Base-by-base conservation (phyloP, 2,329 filamentous ascomycete genomes). In the Chlorencoelia australis region DNA sequence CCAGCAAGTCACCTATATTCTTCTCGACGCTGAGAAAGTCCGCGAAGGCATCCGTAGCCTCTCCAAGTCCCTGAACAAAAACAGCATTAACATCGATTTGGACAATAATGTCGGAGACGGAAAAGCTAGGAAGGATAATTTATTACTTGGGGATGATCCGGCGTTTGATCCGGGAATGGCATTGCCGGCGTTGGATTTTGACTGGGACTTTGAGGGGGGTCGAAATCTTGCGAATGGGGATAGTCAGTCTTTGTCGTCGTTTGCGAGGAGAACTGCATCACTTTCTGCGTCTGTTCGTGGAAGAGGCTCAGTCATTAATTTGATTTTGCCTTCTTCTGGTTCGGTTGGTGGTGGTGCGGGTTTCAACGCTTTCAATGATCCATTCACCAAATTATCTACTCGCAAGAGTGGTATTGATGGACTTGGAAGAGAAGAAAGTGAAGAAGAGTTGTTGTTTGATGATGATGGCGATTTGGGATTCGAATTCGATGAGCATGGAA, bases 1-100 rank as follows among this genome's bases (percentile, higher is more conserved):
- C 17, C 83, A 94, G 56, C 88, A 98, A 60, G 94, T 83, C 51
- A 70, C 71, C 24, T 98, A 94, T 56, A 75, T 94, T 16, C 75
- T 95, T 30, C 69, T 73, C 3, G 91, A 96, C 53, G n/a, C n/a
- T n/a, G n/a, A n/a, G n/a, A n/a, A n/a, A n/a, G n/a, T n/a, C n/a
- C n/a, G n/a, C n/a, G n/a, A n/a, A n/a, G n/a, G n/a, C n/a, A n/a
- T n/a, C n/a, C n/a, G n/a, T n/a, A n/a, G n/a, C n/a, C n/a, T n/a
- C n/a, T n/a, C n/a, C n/a, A n/a, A n/a, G n/a, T n/a, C n/a, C n/a
- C n/a, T n/a, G n/a, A n/a, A n/a, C n/a, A n/a, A n/a, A n/a, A n/a
- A n/a, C n/a, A n/a, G n/a, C n/a, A n/a, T n/a, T n/a, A n/a, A n/a
- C n/a, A n/a, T n/a, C n/a, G n/a, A n/a, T n/a, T n/a, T n/a, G n/a